A percentile compares a stretch with the other conserved stretches of the same genome.
Conservation (phyloP, 306 rosid genomes). For the Neltuma alba region DNA sequence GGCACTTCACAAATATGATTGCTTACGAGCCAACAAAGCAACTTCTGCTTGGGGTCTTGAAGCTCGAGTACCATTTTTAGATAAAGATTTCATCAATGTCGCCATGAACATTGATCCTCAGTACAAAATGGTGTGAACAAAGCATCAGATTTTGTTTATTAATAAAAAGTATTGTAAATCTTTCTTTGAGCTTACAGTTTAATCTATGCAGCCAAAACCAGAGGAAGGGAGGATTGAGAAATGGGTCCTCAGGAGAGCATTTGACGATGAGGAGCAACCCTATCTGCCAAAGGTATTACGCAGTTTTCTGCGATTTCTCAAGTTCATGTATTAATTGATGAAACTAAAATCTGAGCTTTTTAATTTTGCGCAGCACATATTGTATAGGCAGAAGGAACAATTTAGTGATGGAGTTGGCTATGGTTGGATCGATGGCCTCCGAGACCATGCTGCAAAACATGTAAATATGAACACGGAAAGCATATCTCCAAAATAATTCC, state of each 20-base stretch:
- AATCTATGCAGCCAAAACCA: constrained; percentile 53
- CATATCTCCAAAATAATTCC: neutral
- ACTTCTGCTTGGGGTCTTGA: constrained; percentile 89
- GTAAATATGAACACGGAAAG: constrained; percentile 38
- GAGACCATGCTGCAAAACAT: constrained; percentile 73
- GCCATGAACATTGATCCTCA: constrained; percentile 85
- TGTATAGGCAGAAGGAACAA: constrained; percentile 88
- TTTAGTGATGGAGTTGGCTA: constrained; percentile 95
- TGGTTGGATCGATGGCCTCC: constrained; percentile 91
- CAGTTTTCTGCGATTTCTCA: neutral
- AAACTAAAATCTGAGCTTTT: constrained; percentile 32
- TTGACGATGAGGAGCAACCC: constrained; percentile 78
- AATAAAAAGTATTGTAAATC: neutral
- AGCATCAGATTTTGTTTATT: neutral
- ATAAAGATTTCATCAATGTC: constrained; percentile 64
- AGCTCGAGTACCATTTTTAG: constrained; percentile 88
- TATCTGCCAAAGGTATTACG: constrained; percentile 77
- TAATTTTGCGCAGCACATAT: constrained; percentile 62
- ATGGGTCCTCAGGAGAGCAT: constrained; percentile 82
- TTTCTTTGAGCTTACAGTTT: constrained; percentile 3
- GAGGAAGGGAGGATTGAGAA: constrained; percentile 78
- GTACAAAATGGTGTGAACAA: constrained; percentile 58
- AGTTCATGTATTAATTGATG: neutral
- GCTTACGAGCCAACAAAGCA: constrained; percentile 84
- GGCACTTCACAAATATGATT: constrained; percentile 82